Evolutionary conservation across 225 moss, liverwort and hornwort species (phyloP).

Genomic region (Pseudisothecium myosuroides): DNA sequence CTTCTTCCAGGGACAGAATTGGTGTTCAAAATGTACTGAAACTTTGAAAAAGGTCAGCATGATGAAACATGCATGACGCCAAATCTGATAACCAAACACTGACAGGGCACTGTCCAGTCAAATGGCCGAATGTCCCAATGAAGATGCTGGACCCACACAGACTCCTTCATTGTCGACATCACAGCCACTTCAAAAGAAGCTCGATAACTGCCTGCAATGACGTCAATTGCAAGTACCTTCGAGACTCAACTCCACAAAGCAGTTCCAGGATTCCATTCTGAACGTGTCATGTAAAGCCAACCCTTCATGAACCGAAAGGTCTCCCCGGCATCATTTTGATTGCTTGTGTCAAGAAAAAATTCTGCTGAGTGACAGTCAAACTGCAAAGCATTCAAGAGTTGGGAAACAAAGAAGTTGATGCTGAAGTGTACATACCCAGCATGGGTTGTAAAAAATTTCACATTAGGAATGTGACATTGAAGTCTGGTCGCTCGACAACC

Average conservation of each 20-base stretch:
- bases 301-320: neutral
- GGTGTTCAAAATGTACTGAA: neutral
- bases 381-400: neutral
- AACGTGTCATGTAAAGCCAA: neutral
- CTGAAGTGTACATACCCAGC: neutral
- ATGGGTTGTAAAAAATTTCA: conserved; percentile 7
- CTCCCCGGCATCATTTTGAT: neutral
- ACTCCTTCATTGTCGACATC: neutral
- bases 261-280: neutral
- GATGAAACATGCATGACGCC: neutral
- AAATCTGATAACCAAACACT: neutral
- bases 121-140: neutral
- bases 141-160: neutral
- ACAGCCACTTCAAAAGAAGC: neutral
- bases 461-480: neutral
- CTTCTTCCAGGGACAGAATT: neutral
- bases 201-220: neutral
- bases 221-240: neutral
- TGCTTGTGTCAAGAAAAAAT: too few relatives aligned
- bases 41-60: neutral
- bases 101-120: neutral
- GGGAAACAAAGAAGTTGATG: neutral
- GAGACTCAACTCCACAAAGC: neutral
- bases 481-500: neutral
- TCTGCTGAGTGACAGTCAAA: neutral